Base-by-base conservation (phyloP, 164 flowering plant genomes). In the Magnolia kwangsiensis region DNA sequence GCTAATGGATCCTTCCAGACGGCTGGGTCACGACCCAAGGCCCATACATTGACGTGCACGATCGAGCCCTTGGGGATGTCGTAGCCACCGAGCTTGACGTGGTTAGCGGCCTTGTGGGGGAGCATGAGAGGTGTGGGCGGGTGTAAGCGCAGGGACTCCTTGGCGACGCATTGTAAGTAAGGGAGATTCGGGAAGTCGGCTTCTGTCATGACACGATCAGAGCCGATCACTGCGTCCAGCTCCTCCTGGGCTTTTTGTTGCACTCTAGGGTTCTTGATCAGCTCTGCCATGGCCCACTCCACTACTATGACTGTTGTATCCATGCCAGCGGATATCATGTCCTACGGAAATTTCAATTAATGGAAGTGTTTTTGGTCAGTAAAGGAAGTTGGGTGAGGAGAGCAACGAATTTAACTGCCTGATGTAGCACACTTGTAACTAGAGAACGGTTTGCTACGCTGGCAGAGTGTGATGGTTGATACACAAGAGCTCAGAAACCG, bases 281-380 rank as follows among this genome's bases (percentile, higher is more conserved):
- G 65, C 80, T 83, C 88, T 0, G 86, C 87, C 84, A 85, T 76
- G 13, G 78, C 86, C 87, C 87, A 85, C 50, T 85, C 87, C 7
- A 77, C 83, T 2, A 83, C 69, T 21, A 85, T 83, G 6, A 82
- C 71, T 19, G 80, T 82, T 14, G 88, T 85, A 80, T 85, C 86
- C 86, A 80, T 82, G 7, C 88, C 88, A 4, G 86, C 88, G 10
- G 83, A 78, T 31, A 85, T 83, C 88, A 85, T 85, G 74, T 85
- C 88, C 88, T 85, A 78, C 29, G 49, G 9, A 64, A 19, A 18
- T 21, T 64, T 55, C 61, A 19, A 20, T 29, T 31, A 18, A 6
- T 37, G 45, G 16, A 14, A 31, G 13, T 67, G 29, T 29, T 67
- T 67, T 1, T 5, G 5, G 21, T 19, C 24, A 0, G 45, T 37